Evolutionary conservation across 78 protist species (phyloP).

Genomic region (Goniomonas avonlea): DNA sequence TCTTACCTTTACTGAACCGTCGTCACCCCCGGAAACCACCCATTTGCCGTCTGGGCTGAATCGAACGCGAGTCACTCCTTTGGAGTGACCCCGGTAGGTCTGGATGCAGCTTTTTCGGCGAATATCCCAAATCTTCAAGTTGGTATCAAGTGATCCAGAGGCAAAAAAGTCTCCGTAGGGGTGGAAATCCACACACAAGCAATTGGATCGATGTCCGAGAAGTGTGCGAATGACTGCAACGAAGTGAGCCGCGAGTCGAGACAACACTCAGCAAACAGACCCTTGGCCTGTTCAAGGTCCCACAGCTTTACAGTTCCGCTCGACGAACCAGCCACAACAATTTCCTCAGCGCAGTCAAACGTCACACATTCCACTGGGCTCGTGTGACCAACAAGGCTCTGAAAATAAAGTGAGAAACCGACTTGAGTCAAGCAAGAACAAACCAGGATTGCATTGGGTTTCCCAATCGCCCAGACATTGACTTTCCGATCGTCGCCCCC

Average conservation of each 20-base stretch:
- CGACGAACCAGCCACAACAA: conserved; percentile 37
- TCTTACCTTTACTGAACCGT: not conserved
- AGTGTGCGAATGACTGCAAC: not conserved
- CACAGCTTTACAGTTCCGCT: conserved; percentile 48
- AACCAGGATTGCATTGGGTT: not conserved
- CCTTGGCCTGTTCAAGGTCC: conserved; percentile 44
- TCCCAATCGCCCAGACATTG: conserved; percentile 32
- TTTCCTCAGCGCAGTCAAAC: conserved; percentile 8
- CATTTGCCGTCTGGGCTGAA: conserved; percentile 58
- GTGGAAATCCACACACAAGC: conserved; percentile 41
- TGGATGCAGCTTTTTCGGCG: conserved; percentile 35
- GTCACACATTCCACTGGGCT: not conserved
- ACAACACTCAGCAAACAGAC: not conserved
- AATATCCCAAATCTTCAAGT: conserved; percentile 46
- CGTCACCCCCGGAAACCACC: conserved; percentile 36
- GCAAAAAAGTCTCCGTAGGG: conserved; percentile 56
- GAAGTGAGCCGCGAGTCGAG: not conserved
- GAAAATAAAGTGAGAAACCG: not conserved
- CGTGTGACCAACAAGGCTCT: conserved; percentile 19
- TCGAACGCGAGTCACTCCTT: not conserved
- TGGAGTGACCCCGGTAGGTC: conserved; percentile 40
- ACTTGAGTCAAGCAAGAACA: not conserved
- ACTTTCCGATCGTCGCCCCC: conserved; percentile 48
- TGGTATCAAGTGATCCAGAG: conserved; percentile 35
- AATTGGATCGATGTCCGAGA: conserved; percentile 38